phyloP scores from a whole-genome alignment of 2,329 filamentous ascomycete species.

The Microsporum canis region DNA sequence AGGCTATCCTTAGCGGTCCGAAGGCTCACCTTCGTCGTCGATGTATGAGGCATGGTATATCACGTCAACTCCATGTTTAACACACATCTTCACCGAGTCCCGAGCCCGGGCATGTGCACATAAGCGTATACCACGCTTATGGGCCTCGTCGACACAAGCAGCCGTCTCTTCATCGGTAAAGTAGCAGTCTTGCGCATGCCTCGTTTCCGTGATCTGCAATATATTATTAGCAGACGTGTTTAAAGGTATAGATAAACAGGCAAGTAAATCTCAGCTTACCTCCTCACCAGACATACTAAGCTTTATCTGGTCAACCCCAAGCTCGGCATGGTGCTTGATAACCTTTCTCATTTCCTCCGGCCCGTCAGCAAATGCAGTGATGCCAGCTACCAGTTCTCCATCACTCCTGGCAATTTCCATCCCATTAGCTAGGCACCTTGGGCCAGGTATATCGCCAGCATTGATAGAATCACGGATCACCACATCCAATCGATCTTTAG shows the following conservation, averaged over 20 bases:
- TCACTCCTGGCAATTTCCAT: conserved; percentile 38
- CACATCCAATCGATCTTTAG: conserved; percentile 37
- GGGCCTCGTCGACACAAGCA: conserved; percentile 40
- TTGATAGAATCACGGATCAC: conserved; percentile 42
- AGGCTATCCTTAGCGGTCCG: neutral
- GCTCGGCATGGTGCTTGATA: conserved; percentile 26
- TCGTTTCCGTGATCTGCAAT: conserved; percentile 20
- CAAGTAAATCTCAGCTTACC: conserved; percentile 14
- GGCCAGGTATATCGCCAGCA: conserved; percentile 38
- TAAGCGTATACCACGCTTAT: conserved; percentile 23
- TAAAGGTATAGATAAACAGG: neutral
- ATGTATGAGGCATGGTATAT: conserved; percentile 40
- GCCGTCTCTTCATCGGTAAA: conserved; percentile 38
- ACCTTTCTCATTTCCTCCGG: conserved; percentile 32
- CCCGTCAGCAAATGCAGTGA: conserved; percentile 35
- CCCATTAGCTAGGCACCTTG: conserved; percentile 39
- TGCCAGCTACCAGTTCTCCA: conserved; percentile 36
- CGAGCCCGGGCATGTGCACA: conserved; percentile 38
- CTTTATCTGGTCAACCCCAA: conserved; percentile 38
- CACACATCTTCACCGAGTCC: conserved; percentile 36
- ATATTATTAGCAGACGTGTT: neutral
- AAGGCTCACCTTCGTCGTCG: conserved; percentile 25
- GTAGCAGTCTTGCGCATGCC: conserved; percentile 37
- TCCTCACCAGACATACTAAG: conserved; percentile 34
- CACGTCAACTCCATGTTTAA: conserved; percentile 37